Evolutionary conservation across 805 yeast genomes (phyloP).

Genomic region (Candida wancherniae): DNA sequence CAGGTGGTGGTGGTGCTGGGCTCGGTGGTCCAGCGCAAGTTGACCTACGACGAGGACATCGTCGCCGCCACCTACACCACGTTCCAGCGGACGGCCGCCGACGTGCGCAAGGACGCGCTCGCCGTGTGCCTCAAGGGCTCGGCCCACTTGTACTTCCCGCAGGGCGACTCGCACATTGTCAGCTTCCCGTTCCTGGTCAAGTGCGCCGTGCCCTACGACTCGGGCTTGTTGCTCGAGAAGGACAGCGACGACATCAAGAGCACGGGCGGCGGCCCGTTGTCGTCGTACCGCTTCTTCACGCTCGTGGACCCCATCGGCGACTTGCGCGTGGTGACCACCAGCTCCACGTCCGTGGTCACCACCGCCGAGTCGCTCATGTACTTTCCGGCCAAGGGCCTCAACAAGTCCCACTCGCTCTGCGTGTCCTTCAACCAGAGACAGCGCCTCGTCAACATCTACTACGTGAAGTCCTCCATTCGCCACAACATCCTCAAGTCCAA

Average conservation of each 20-base stretch:
- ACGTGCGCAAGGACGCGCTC: slow-evolving; percentile 32
- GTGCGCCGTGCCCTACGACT: slow-evolving; percentile 58
- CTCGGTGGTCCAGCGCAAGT: slow-evolving; percentile 43
- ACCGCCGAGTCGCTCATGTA: slow-evolving; percentile 51
- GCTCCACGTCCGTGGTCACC: slow-evolving; percentile 63
- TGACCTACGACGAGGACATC: slow-evolving; percentile 48
- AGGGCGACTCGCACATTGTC: slow-evolving; percentile 55
- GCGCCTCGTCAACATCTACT: slow-evolving; percentile 47
- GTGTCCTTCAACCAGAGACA: slow-evolving; percentile 52
- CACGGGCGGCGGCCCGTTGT: slow-evolving; percentile 4
- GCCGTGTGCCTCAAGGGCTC: slow-evolving; percentile 58
- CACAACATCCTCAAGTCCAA: slow-evolving; percentile 4
- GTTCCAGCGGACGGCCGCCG: slow-evolving; percentile 29
- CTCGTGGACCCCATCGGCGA: slow-evolving; percentile 72
- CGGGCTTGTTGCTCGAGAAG: slow-evolving; percentile 64
- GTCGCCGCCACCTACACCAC: slow-evolving; percentile 58
- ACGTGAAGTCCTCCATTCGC: slow-evolving; percentile 39
- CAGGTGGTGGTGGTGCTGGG: slow-evolving; percentile 50
- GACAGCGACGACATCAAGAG: slow-evolving; percentile 18
- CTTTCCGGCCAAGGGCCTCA: slow-evolving; percentile 44
- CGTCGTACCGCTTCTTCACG: slow-evolving; percentile 48
- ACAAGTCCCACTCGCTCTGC: slow-evolving; percentile 40
- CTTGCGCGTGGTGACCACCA: slow-evolving; percentile 64
- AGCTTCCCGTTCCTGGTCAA: slow-evolving; percentile 66
- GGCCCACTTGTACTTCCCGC: slow-evolving; percentile 56